Evolutionary conservation across 768 basidiomycete species (phyloP).

Genomic region (Galerina marginata): DNA sequence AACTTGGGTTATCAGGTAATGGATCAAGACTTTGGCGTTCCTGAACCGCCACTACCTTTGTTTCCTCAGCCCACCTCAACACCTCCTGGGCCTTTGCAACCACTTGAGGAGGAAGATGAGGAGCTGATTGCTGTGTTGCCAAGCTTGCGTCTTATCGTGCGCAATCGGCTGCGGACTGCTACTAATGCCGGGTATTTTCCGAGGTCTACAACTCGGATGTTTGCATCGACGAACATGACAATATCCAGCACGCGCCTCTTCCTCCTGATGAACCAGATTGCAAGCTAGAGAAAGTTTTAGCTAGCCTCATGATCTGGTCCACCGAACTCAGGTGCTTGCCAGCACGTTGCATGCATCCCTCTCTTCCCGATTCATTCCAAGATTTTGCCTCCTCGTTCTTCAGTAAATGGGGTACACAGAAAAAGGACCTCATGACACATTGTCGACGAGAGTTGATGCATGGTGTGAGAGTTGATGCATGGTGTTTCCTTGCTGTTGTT

Average conservation of each 20-base stretch:
- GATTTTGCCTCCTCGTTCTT: slow-evolving; percentile 25
- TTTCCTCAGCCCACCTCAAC: not conserved
- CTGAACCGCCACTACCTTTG: not conserved
- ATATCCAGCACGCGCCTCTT: slow-evolving; percentile 29
- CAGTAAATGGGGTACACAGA: slow-evolving; percentile 21
- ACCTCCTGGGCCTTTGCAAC: slow-evolving; percentile 11
- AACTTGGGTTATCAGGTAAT: not conserved
- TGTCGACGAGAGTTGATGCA: slow-evolving; percentile 40
- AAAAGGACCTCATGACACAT: slow-evolving; percentile 31
- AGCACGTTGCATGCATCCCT: slow-evolving; percentile 50
- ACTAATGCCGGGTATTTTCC: slow-evolving; percentile 24
- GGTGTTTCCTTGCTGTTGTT: slow-evolving; percentile 16
- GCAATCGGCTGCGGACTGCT: slow-evolving; percentile 22
- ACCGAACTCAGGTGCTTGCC: slow-evolving; percentile 32
- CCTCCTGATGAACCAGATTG: slow-evolving; percentile 30
- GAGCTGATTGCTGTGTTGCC: not conserved
- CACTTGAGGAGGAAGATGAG: slow-evolving; percentile 7
- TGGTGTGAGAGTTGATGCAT: too few species aligned
- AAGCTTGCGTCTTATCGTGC: slow-evolving; percentile 20
- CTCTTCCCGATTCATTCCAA: slow-evolving; percentile 24
- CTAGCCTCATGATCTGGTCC: slow-evolving; percentile 32
- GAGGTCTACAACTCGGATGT: slow-evolving; percentile 41
- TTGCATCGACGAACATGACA: slow-evolving; percentile 32
- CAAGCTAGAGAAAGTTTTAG: slow-evolving; percentile 31
- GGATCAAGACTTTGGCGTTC: not conserved